These are phyloP conservation scores for Aureobasidium lini DNA, from an alignment of 2,329 filamentous ascomycete species.

Conservation along the genomic window DNA sequence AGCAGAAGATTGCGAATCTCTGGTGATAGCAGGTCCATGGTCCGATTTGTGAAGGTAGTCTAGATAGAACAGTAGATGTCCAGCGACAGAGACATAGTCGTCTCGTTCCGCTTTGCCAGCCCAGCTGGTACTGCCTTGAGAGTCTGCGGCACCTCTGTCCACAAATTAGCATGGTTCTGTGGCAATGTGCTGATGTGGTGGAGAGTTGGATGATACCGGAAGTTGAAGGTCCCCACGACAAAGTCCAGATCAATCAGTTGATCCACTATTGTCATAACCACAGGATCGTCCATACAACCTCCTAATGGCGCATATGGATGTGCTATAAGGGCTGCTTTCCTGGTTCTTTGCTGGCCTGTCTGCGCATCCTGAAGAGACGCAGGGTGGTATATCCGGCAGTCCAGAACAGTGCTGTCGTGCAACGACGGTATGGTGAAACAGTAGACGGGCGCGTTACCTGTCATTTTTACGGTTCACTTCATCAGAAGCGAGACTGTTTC, in stretches of 20 bases:
- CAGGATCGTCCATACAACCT: conserved; percentile 73
- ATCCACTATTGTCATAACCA: conserved; percentile 60
- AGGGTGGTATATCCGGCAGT: conserved; percentile 73
- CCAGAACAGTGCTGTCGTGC: conserved; percentile 65
- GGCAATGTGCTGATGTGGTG: neutral
- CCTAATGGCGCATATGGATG: conserved; percentile 89
- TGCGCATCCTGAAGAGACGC: neutral
- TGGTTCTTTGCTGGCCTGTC: conserved; percentile 21
- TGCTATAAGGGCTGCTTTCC: conserved; percentile 60
- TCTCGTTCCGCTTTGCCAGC: conserved; percentile 69
- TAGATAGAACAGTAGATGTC: conserved; percentile 69
- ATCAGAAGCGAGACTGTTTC: neutral
- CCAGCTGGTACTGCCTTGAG: conserved; percentile 78
- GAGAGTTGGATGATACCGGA: neutral
- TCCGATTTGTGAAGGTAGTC: neutral
- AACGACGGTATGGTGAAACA: conserved; percentile 74
- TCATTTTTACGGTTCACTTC: neutral
- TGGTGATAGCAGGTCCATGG: neutral
- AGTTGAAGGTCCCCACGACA: conserved; percentile 84
- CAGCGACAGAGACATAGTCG: conserved; percentile 78
- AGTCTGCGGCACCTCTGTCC: conserved; percentile 64
- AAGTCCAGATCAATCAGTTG: conserved; percentile 63
- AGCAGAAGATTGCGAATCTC: neutral
- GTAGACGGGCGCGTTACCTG: neutral
- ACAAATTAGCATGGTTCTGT: conserved; percentile 14